phyloP scores from a whole-genome alignment of 495 filamentous ascomycete genomes.

The Aspergillus leporis region DNA sequence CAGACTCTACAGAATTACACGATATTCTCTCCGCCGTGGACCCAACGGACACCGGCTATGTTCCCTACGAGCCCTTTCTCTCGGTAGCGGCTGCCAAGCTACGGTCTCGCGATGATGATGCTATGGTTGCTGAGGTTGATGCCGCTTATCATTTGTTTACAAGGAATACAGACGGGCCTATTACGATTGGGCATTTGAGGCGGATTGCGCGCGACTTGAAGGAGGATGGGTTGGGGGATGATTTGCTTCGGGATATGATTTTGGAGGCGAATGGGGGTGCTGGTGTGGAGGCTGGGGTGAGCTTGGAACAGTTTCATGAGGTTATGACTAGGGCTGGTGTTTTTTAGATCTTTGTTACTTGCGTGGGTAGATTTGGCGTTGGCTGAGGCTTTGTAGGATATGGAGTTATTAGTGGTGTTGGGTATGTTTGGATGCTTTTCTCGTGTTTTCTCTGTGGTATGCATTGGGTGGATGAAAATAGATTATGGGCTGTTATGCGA shows the following conservation, averaged over 20 bases:
- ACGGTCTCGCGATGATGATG: conserved; percentile 53
- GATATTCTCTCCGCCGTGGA: conserved; percentile 78
- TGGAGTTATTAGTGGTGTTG: not conserved
- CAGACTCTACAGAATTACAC: conserved; percentile 62
- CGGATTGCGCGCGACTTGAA: conserved; percentile 79
- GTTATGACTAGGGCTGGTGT: conserved; percentile 85
- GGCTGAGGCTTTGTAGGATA: not conserved
- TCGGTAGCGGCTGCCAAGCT: conserved; percentile 84
- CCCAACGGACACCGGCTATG: conserved; percentile 74
- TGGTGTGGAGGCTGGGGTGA: conserved; percentile 70
- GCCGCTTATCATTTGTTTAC: conserved; percentile 81
- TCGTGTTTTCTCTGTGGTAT: not conserved
- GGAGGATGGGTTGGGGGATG: conserved; percentile 72
- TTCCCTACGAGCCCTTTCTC: conserved; percentile 75
- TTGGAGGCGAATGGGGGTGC: conserved; percentile 84
- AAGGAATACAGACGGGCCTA: conserved; percentile 50
- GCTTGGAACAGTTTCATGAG: conserved; percentile 75
- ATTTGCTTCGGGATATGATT: conserved; percentile 87
- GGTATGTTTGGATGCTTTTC: not conserved
- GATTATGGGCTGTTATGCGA: not conserved
- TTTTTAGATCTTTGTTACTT: conserved; percentile 49
- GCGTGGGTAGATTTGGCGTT: not conserved
- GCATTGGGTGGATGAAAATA: not conserved
- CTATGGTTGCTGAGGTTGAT: conserved; percentile 67
- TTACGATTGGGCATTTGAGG: conserved; percentile 74